Base-by-base conservation (phyloP, 768 basidiomycete genomes). In the Rhodotorula sphaerocarpa region DNA sequence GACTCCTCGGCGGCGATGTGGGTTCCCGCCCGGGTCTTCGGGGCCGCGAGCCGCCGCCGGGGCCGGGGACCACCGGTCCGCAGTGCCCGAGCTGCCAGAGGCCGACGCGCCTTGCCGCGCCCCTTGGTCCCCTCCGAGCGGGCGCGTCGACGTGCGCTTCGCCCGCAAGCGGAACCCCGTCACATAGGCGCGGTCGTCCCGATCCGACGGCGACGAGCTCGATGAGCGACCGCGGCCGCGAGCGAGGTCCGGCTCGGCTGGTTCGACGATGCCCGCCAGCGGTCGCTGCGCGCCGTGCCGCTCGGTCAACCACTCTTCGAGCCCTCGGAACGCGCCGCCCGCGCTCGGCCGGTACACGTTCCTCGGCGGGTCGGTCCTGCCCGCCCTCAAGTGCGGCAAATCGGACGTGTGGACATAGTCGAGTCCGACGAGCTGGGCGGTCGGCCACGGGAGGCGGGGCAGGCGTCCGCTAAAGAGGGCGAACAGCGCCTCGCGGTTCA, bases 401-500 rank as follows among this genome's bases (percentile, higher is more conserved):
- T 50, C 50, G 30, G 28, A 16, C 9, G 33, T 28, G 20, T 30
- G 27, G 46, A 50, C 48, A 28, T 55, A 33, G 7, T 65, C 48
- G 27, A 59, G 41, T 7, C 64, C 64, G 31, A 66, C 59, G 39
- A 66, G 55, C n/a, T 41, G 25, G 12, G 43, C 12, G 1, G 64
- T 66, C 44, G 64, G 64, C 64, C 64, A 66, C 31, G 45, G n/a
- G 0, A 33, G 28, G 16, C 42, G 14, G 5, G 64, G 64, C 1
- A 61, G 39, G 7, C 59, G 21, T 0, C 59, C 64, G 20, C 45
- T 50, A 42, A 61, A 57, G 23, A 66, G 44, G 10, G 64, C 59
- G 23, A 53, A 45, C 7, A 66, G 36, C 20, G 59, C 50, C 34
- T 57, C 64, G 42, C 54, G 41, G 28, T 27, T 21, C 16, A 48